Percentiles rank a stretch among this genome's conserved stretches.
phyloP scores from a whole-genome alignment of 73 alveolate species.

The Paramecium bursaria region DNA sequence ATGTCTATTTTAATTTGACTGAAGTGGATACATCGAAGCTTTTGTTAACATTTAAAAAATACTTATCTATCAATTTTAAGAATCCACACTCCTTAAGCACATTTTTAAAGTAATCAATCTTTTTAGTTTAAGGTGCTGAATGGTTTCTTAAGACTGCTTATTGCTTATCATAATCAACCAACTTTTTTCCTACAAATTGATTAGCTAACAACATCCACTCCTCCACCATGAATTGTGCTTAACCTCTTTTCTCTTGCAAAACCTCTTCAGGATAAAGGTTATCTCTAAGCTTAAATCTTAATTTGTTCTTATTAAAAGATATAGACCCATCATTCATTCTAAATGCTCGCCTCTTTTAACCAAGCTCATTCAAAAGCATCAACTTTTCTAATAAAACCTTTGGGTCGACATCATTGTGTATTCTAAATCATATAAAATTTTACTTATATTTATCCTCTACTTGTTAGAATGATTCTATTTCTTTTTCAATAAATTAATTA shows the following conservation, averaged over 20 bases:
- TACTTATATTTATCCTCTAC: constrained; percentile 72
- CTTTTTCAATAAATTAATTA: constrained; percentile 73
- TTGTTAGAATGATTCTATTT: constrained; percentile 51
- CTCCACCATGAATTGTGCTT: constrained; percentile 91
- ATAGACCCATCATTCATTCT: constrained; percentile 95
- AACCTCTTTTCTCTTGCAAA: constrained; percentile 84
- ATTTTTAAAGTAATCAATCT: constrained; percentile 71
- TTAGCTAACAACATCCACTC: constrained; percentile 98
- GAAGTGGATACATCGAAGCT: constrained; percentile 29
- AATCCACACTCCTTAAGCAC: constrained; percentile 76
- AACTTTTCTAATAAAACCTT: constrained; percentile 43
- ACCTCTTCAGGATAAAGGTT: constrained; percentile 90
- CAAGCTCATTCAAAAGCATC: constrained; percentile 30
- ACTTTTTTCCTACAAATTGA: constrained; percentile 91
- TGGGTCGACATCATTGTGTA: constrained; percentile 65
- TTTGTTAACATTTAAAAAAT: too few species aligned
- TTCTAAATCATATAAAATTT: constrained; percentile 68
- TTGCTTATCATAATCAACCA: constrained; percentile 76
- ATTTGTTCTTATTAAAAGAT: constrained; percentile 90
- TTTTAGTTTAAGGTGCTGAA: constrained; percentile 85
- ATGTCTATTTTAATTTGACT: neutral
- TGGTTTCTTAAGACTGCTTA: constrained; percentile 83
- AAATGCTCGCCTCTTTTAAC: constrained; percentile 70
- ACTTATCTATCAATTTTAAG: too few species aligned
- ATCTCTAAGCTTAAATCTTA: constrained; percentile 91